Conservation (phyloP, 192 early-diverging fungal genomes). For the Dimargaris verticillata region DNA sequence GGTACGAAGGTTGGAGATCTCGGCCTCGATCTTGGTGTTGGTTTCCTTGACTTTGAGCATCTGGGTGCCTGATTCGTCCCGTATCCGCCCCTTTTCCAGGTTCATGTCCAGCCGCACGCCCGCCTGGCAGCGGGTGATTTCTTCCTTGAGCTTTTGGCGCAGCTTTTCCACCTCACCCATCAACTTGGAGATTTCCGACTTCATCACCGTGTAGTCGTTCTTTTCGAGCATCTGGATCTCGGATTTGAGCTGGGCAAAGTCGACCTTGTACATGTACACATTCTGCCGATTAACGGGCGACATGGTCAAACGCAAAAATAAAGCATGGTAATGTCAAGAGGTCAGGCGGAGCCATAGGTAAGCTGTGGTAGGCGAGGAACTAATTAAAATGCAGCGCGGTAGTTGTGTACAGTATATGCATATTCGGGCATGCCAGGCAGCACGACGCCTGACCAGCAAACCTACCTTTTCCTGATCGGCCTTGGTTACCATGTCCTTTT, state of each 20-base stretch:
- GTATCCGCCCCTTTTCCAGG: slow-evolving; percentile 73
- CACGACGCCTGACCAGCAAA: too few relatives aligned
- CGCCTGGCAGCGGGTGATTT: slow-evolving; percentile 67
- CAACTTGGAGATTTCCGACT: slow-evolving; percentile 63
- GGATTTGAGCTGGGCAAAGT: slow-evolving; percentile 72
- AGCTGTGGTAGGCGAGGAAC: too few relatives aligned
- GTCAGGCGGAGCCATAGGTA: too few relatives aligned
- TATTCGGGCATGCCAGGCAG: too few relatives aligned
- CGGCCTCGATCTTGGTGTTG: slow-evolving; percentile 73
- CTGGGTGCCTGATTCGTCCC: slow-evolving; percentile 68
- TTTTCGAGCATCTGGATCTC: slow-evolving; percentile 81
- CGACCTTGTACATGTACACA: slow-evolving; percentile 73
- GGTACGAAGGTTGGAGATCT: slow-evolving; percentile 60
- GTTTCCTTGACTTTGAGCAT: slow-evolving; percentile 76
- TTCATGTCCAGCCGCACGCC: slow-evolving; percentile 72
- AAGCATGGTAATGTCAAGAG: neutral
- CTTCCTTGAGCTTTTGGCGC: slow-evolving; percentile 64
- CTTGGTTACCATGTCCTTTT: slow-evolving; percentile 54
- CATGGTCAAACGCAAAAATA: neutral
- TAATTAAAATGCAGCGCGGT: too few relatives aligned
- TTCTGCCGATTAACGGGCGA: slow-evolving; percentile 20
- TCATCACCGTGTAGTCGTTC: slow-evolving; percentile 71
- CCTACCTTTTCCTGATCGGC: slow-evolving; percentile 61
- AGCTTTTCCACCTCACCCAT: slow-evolving; percentile 71
- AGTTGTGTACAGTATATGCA: too few relatives aligned